Evolutionary conservation across 257 asterid genomes (phyloP).

Genomic region (Solanum lycopersicoides): DNA sequence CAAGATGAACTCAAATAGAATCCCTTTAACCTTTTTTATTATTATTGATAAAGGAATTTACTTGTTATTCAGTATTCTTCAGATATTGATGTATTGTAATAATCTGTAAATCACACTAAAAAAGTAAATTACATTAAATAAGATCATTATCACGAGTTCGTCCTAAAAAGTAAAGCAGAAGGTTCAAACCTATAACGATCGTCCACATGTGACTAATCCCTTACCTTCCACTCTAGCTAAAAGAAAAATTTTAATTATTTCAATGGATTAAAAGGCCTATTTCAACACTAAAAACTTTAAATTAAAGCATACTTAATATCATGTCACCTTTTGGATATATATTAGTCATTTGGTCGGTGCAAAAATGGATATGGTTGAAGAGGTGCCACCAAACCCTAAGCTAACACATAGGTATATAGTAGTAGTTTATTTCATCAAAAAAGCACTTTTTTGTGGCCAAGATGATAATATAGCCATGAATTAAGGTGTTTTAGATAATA

Average conservation of each 20-base stretch:
- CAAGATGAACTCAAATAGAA: background rate
- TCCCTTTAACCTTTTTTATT: background rate
- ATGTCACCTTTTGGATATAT: background rate
- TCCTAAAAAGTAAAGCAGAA: too few relatives aligned
- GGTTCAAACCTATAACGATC: too few relatives aligned
- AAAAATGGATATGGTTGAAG: background rate
- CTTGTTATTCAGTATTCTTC: too few relatives aligned
- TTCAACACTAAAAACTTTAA: background rate
- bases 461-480: background rate
- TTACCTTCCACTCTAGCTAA: background rate
- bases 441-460: background rate
- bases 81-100: rapidly evolving
- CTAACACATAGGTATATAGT: background rate
- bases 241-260: background rate
- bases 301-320: background rate
- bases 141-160: too few relatives aligned
- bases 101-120: background rate
- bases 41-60: background rate
- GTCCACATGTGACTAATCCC: background rate
- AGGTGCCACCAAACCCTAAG: background rate
- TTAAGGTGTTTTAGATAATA: background rate
- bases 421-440: background rate
- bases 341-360: background rate
- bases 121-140: background rate
- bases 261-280: background rate